Evolutionary conservation across 257 asterid species (phyloP).

Genomic region (Paulownia fortunei): DNA sequence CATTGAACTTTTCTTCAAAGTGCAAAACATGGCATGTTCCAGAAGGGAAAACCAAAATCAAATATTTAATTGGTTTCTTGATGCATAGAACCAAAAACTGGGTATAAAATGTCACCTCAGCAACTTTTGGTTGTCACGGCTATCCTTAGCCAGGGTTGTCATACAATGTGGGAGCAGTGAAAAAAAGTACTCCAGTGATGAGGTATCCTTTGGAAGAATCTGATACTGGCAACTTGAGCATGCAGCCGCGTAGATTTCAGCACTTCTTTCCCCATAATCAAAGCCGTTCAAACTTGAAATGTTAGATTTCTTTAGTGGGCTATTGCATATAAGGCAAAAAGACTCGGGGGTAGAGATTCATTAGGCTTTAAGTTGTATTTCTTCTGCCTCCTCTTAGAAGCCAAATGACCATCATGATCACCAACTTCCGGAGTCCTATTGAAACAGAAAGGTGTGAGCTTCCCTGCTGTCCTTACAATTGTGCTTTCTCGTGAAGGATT

Average conservation of each 20-base stretch:
- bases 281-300: constrained; percentile 26
- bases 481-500: constrained; percentile 96
- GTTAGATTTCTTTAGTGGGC: constrained; percentile 69
- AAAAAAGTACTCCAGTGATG: constrained; percentile 57
- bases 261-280: constrained; percentile 41
- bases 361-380: constrained; percentile 73
- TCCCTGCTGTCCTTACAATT: constrained; percentile 90
- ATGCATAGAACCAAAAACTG: constrained; percentile 8
- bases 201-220: constrained; percentile 72
- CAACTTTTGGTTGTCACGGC: constrained; percentile 32
- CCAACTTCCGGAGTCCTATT: constrained; percentile 69
- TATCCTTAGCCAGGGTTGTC: constrained; percentile 38
- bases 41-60: background rate
- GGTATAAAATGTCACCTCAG: constrained; percentile 52
- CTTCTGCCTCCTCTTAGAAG: constrained; percentile 85
- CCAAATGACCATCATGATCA: constrained; percentile 47
- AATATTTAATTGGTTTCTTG: background rate
- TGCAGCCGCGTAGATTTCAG: constrained; percentile 34
- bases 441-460: constrained; percentile 89
- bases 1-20: too few species aligned
- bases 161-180: constrained; percentile 71
- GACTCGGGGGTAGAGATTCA: constrained; percentile 74
- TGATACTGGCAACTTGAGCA: constrained; percentile 93
- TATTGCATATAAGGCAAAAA: constrained; percentile 73
- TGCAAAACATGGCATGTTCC: background rate